Evolutionary conservation across 1,284 basidiomycete species (phyloP).

Genomic region (Ceratobasidium sp.): DNA sequence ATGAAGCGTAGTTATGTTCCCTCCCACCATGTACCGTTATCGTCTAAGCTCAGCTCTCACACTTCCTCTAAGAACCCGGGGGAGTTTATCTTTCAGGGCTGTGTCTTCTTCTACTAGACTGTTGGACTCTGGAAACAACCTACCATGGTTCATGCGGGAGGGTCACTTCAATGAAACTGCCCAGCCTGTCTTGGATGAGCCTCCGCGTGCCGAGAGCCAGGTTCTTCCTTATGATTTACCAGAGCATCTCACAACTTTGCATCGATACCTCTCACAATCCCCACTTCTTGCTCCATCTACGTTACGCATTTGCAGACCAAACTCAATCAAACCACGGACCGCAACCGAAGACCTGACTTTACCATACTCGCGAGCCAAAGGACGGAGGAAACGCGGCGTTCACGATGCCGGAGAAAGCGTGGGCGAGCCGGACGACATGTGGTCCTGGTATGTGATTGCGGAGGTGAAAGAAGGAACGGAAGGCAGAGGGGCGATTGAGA

Average conservation of each 20-base stretch:
- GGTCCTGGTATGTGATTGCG: slow-evolving; percentile 47
- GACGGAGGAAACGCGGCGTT: slow-evolving; percentile 28
- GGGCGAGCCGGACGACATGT: slow-evolving; percentile 42
- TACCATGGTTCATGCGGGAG: slow-evolving; percentile 36
- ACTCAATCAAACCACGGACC: slow-evolving; percentile 5
- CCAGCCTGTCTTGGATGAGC: background rate
- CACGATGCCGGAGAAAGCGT: slow-evolving; percentile 32
- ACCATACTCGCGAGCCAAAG: slow-evolving; percentile 21
- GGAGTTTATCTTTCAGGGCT: background rate
- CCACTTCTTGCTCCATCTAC: slow-evolving; percentile 8
- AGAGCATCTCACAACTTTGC: slow-evolving; percentile 14
- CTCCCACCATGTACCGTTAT: background rate
- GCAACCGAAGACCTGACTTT: slow-evolving; percentile 12
- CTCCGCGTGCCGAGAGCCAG: background rate
- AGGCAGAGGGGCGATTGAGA: slow-evolving; percentile 46
- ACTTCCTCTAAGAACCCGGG: background rate
- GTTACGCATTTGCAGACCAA: slow-evolving; percentile 13
- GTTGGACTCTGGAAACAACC: background rate
- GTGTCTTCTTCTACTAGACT: slow-evolving; percentile 5
- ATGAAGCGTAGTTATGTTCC: background rate
- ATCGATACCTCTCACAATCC: slow-evolving; percentile 14
- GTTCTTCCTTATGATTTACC: slow-evolving; percentile 9
- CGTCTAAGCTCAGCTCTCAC: background rate
- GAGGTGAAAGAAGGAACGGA: slow-evolving; percentile 49
- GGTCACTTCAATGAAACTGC: background rate